A percentile compares a stretch with the other conserved stretches of the same genome.
Evolutionary conservation across 1,284 basidiomycete species (phyloP).

Genomic region (Psilocybe mexicana): DNA sequence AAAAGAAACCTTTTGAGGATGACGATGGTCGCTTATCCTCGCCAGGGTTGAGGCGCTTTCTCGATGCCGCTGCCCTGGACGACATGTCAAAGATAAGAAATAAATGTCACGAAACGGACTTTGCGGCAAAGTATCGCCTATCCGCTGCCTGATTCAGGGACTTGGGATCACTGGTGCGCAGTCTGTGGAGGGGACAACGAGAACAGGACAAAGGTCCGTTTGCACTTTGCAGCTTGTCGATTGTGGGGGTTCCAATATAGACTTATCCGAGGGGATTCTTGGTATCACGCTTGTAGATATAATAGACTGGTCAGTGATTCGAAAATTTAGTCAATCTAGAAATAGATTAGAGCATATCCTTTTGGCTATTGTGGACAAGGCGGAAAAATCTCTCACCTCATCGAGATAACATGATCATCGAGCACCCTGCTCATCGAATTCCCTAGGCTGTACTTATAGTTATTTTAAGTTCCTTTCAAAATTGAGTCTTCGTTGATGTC

Average conservation of each 20-base stretch:
- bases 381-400: slow-evolving; percentile 5
- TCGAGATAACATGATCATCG: slow-evolving; percentile 4
- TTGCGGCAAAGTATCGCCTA: slow-evolving; percentile 1
- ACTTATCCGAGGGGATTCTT: neutral
- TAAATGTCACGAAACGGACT: slow-evolving; percentile 16
- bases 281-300: slow-evolving; percentile 6
- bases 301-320: neutral
- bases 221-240: neutral
- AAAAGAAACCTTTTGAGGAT: slow-evolving; percentile 23
- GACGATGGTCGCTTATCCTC: slow-evolving; percentile 12
- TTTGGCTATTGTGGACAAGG: slow-evolving; percentile 8
- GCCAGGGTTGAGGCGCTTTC: slow-evolving; percentile 20
- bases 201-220: neutral
- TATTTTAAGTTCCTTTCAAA: neutral
- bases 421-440: neutral
- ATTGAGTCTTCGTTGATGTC: slow-evolving; percentile 1
- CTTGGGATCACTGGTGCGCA: neutral
- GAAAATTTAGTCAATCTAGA: slow-evolving; percentile 11
- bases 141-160: neutral
- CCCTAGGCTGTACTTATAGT: neutral
- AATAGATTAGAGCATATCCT: slow-evolving; percentile 18
- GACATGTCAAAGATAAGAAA: slow-evolving; percentile 20
- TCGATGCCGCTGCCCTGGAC: slow-evolving; percentile 24
- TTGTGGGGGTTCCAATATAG: neutral
- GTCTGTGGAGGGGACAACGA: neutral